Evolutionary conservation across 129 eudicot genomes (phyloP).

Genomic region (Silybum marianum): DNA sequence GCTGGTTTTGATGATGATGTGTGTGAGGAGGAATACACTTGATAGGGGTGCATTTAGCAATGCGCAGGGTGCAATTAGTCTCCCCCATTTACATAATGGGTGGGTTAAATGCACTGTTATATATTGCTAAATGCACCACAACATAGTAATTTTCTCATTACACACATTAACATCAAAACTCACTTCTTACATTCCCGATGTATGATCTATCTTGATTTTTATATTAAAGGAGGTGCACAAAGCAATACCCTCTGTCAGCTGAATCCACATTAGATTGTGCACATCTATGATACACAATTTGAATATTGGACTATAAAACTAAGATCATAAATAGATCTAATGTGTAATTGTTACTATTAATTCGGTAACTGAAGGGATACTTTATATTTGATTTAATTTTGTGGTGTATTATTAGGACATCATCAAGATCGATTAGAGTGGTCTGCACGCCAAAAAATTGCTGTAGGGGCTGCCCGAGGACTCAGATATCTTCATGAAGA

Average conservation of each 20-base stretch:
- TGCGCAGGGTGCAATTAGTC: too few species aligned
- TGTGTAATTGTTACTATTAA: background rate
- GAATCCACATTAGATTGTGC: background rate
- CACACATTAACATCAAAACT: too few species aligned
- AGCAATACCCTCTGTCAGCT: background rate
- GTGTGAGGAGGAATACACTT: too few species aligned
- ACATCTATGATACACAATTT: background rate
- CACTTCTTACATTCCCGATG: too few species aligned
- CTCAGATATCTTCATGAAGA: conserved; percentile 96
- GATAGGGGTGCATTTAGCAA: too few species aligned
- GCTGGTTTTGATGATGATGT: too few species aligned
- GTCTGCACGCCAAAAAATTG: conserved; percentile 90
- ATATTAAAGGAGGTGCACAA: too few species aligned
- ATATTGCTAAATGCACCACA: too few species aligned
- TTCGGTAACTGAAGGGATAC: background rate
- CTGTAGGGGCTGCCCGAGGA: conserved; percentile 95
- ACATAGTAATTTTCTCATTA: too few species aligned
- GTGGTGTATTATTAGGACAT: conserved; percentile 54
- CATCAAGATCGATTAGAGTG: conserved; percentile 66
- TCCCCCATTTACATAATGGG: too few species aligned
- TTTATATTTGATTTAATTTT: background rate
- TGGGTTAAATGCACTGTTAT: too few species aligned
- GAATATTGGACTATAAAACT: background rate
- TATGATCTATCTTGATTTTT: too few species aligned
- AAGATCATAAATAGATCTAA: background rate